Evolutionary conservation across 495 filamentous ascomycete genomes (phyloP).

Genomic region (Penicillium waksmanii): DNA sequence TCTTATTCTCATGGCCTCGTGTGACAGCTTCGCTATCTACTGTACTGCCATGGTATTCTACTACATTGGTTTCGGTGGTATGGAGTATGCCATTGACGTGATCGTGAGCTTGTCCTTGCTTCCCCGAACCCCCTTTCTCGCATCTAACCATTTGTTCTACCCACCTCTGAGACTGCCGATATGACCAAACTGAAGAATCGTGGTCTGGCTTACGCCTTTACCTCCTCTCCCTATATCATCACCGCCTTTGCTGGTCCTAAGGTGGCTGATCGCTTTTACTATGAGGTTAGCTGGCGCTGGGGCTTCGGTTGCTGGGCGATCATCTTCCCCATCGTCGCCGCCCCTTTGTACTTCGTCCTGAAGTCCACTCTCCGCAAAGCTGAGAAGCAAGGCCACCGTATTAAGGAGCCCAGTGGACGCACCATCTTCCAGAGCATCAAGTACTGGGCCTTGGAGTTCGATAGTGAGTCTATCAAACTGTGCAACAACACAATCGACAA

Average conservation of each 20-base stretch:
- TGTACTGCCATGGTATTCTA: slow-evolving; percentile 56
- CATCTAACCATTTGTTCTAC: neutral
- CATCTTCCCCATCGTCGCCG: slow-evolving; percentile 54
- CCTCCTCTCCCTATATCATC: slow-evolving; percentile 62
- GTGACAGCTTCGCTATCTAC: slow-evolving; percentile 48
- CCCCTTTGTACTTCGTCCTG: slow-evolving; percentile 49
- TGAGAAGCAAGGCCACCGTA: slow-evolving; percentile 35
- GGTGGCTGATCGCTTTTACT: slow-evolving; percentile 48
- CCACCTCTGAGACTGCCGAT: slow-evolving; percentile 52
- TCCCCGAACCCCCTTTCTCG: neutral
- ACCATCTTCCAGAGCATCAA: slow-evolving; percentile 22
- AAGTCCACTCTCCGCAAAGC: slow-evolving; percentile 57
- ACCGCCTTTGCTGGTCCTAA: slow-evolving; percentile 57
- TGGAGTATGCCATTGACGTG: slow-evolving; percentile 53
- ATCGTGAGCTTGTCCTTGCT: slow-evolving; percentile 26
- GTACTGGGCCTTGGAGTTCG: slow-evolving; percentile 27
- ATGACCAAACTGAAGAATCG: slow-evolving; percentile 60
- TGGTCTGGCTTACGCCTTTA: slow-evolving; percentile 58
- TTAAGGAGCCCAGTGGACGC: slow-evolving; percentile 32
- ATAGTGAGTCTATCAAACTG: slow-evolving; percentile 19
- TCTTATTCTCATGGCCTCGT: slow-evolving; percentile 52
- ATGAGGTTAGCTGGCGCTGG: slow-evolving; percentile 59
- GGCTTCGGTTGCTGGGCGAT: slow-evolving; percentile 63
- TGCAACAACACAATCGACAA: slow-evolving; percentile 17
- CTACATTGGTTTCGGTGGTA: slow-evolving; percentile 52